phyloP scores from a whole-genome alignment of 495 filamentous ascomycete species.

The Elasticomyces elasticus region DNA sequence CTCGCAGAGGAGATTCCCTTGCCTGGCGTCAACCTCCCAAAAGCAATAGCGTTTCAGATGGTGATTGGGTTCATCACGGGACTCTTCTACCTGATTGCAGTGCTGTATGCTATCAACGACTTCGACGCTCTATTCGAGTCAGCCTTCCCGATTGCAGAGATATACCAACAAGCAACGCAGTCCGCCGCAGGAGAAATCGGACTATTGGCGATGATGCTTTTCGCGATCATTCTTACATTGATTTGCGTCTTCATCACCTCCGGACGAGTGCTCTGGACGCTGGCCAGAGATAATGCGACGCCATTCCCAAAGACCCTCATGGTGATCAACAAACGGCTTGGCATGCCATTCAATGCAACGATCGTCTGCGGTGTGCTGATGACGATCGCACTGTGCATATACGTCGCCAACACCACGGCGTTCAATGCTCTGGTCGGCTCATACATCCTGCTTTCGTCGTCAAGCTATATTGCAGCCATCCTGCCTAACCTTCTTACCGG shows the following conservation, averaged over 20 bases:
- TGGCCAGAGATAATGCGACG: constrained; percentile 59
- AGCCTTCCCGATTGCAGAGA: constrained; percentile 60
- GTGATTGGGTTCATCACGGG: constrained; percentile 51
- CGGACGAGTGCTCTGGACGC: constrained; percentile 67
- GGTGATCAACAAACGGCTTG: constrained; percentile 39
- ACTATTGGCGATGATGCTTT: constrained; percentile 35
- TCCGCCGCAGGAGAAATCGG: constrained; percentile 48
- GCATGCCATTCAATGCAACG: constrained; percentile 60
- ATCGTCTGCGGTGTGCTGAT: constrained; percentile 50
- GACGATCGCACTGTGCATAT: constrained; percentile 60
- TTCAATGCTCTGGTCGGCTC: constrained; percentile 65
- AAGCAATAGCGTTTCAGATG: constrained; percentile 23
- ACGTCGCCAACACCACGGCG: constrained; percentile 57
- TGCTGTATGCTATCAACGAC: constrained; percentile 60
- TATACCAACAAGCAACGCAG: constrained; percentile 67
- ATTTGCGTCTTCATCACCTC: constrained; percentile 60
- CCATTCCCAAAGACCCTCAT: constrained; percentile 40
- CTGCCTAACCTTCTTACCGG: constrained; percentile 57
- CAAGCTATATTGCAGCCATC: constrained; percentile 67
- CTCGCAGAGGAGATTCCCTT: constrained; percentile 70
- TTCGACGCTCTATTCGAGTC: constrained; percentile 46
- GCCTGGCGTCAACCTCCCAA: constrained; percentile 10
- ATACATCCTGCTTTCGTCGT: constrained; percentile 60
- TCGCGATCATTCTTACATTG: background rate
- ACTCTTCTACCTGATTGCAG: constrained; percentile 61